A percentile compares a stretch with the other conserved stretches of the same genome.
Evolutionary conservation across 371 early-diverging fungal genomes (phyloP).

Genomic region (Saksenaea vasiformis): DNA sequence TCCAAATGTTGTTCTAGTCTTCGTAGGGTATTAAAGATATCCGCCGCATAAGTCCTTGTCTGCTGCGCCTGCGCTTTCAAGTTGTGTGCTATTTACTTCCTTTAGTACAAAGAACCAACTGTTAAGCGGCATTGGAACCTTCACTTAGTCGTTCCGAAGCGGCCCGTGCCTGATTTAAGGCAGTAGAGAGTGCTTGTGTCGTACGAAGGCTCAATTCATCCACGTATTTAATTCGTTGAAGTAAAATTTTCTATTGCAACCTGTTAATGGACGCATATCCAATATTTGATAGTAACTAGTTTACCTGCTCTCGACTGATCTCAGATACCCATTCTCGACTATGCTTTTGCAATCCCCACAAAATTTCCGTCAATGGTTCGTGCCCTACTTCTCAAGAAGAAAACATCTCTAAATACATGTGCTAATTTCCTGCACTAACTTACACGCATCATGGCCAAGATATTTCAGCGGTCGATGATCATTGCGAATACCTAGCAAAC

Average conservation of each 20-base stretch:
- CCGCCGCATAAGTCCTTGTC: not conserved
- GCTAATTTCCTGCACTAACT: not conserved
- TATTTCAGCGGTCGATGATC: not conserved
- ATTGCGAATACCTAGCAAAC: slow-evolving; percentile 13
- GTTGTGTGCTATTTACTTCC: slow-evolving; percentile 2
- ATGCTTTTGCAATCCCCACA: slow-evolving; percentile 22
- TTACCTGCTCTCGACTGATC: slow-evolving; percentile 23
- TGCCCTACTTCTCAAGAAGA: not conserved
- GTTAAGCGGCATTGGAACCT: slow-evolving; percentile 9
- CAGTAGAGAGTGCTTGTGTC: slow-evolving; percentile 11
- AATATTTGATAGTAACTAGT: not conserved
- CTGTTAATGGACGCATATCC: not conserved
- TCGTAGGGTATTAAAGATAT: slow-evolving; percentile 22
- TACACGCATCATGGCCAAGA: slow-evolving; percentile 1
- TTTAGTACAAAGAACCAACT: not conserved
- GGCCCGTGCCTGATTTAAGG: slow-evolving; percentile 23
- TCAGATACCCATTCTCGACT: slow-evolving; percentile 14
- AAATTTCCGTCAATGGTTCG: slow-evolving; percentile 14
- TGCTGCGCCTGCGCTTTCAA: slow-evolving; percentile 21
- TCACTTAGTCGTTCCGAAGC: slow-evolving; percentile 25
- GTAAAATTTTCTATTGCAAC: slow-evolving; percentile 12
- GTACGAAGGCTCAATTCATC: slow-evolving; percentile 25
- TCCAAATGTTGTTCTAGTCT: slow-evolving; percentile 7
- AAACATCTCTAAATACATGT: not conserved
- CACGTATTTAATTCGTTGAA: slow-evolving; percentile 30